A percentile compares a stretch with the other conserved stretches of the same genome.
These are phyloP conservation scores for Agrocybe chaxingu DNA, from an alignment of 768 basidiomycete species.

Conservation along the genomic window DNA sequence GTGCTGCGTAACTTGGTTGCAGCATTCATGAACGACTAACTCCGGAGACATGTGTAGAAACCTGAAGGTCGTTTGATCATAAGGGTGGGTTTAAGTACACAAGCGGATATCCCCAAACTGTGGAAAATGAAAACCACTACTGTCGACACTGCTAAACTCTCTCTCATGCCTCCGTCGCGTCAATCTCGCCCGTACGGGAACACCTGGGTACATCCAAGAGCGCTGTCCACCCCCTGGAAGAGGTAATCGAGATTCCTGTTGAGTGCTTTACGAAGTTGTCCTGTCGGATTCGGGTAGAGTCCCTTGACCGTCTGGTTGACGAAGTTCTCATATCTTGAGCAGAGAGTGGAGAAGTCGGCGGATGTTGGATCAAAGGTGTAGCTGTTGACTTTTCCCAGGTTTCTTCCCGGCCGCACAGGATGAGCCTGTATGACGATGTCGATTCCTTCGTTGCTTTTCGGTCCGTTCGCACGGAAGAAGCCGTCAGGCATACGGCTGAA, in stretches of 20 bases:
- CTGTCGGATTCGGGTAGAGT: constrained; percentile 16
- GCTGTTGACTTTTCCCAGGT: constrained; percentile 11
- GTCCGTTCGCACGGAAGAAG: too few relatives aligned
- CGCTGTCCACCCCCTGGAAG: constrained; percentile 3
- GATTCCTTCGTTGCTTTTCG: too few relatives aligned
- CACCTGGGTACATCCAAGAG: constrained; percentile 8
- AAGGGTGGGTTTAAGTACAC: too few relatives aligned
- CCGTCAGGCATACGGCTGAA: too few relatives aligned
- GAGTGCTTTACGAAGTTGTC: constrained; percentile 10
- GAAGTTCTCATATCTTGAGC: constrained; percentile 16
- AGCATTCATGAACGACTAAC: too few relatives aligned
- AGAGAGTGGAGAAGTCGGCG: constrained; percentile 10
- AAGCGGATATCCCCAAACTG: too few relatives aligned
- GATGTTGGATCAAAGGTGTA: constrained; percentile 13
- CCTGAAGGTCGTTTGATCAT: too few relatives aligned
- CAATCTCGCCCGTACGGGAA: constrained; percentile 12
- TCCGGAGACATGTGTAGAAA: too few relatives aligned
- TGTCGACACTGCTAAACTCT: not conserved
- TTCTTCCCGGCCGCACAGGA: constrained; percentile 16
- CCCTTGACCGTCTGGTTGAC: constrained; percentile 13
- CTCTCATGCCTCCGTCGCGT: not conserved
- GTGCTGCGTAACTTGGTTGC: too few relatives aligned
- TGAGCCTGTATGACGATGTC: constrained; percentile 1
- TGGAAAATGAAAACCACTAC: not conserved
- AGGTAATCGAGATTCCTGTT: constrained; percentile 12